A percentile compares a stretch with the other conserved stretches of the same genome.
Conservation (phyloP, 2,329 filamentous ascomycete species). For the Claviceps arundinis region DNA sequence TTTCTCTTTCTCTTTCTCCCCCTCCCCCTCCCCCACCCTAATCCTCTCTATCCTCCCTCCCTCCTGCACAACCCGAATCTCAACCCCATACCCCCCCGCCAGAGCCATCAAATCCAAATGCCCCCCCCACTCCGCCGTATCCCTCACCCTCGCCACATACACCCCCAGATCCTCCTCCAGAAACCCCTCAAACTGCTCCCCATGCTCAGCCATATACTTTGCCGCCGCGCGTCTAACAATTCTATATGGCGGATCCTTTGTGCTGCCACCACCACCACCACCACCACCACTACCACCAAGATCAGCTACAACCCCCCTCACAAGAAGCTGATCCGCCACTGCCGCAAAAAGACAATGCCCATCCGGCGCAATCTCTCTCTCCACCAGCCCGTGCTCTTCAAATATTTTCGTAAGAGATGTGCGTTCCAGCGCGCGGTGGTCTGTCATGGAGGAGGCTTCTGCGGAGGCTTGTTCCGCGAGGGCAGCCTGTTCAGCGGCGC, state of each 20-base stretch:
- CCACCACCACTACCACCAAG: background rate
- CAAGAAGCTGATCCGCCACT: slow-evolving; percentile 6
- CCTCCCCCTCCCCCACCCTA: slow-evolving; percentile 27
- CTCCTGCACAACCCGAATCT: slow-evolving; percentile 77
- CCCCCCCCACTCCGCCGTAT: slow-evolving; percentile 93
- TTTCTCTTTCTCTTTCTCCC: slow-evolving; percentile 5
- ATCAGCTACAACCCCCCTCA: background rate
- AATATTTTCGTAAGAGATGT: slow-evolving; percentile 58
- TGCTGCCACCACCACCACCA: no score
- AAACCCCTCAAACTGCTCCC: slow-evolving; percentile 75
- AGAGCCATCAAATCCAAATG: slow-evolving; percentile 82
- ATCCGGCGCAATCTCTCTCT: slow-evolving; percentile 75
- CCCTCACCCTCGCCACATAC: slow-evolving; percentile 64
- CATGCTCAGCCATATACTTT: slow-evolving; percentile 59
- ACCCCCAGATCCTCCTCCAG: slow-evolving; percentile 64
- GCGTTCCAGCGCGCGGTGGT: slow-evolving; percentile 58
- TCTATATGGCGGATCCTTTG: slow-evolving; percentile 38
- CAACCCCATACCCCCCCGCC: slow-evolving; percentile 64
- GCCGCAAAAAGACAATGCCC: slow-evolving; percentile 93
- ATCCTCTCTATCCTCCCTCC: slow-evolving; percentile 63
- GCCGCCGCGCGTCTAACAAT: slow-evolving; percentile 59
- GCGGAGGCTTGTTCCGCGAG: slow-evolving; percentile 52
- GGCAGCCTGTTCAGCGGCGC: slow-evolving; percentile 72
- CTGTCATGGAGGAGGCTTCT: slow-evolving; percentile 63
- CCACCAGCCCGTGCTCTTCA: slow-evolving; percentile 46